phyloP scores from a whole-genome alignment of 1,284 basidiomycete genomes.

The Abortiporus biennis region DNA sequence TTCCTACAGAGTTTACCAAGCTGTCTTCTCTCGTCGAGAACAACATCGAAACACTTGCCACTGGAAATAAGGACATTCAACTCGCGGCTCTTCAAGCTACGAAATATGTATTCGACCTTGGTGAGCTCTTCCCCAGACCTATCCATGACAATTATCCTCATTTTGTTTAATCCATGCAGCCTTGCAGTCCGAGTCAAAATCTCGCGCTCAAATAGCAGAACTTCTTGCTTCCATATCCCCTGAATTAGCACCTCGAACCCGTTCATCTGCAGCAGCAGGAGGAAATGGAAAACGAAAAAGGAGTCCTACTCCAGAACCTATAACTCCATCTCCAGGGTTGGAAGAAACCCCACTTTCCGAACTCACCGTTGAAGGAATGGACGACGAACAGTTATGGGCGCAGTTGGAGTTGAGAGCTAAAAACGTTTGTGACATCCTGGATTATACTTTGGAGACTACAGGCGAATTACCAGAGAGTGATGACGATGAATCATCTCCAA shows the following conservation, averaged over 20 bases:
- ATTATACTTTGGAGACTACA: constrained; percentile 47
- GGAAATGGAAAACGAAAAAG: constrained; percentile 36
- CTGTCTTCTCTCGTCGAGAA: no score
- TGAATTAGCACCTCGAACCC: constrained; percentile 59
- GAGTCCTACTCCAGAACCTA: constrained; percentile 28
- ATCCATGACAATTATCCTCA: no score
- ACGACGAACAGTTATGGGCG: constrained; percentile 87
- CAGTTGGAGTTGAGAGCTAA: constrained; percentile 80
- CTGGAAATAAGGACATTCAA: constrained; percentile 52
- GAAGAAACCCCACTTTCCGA: constrained; percentile 70
- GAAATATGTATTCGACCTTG: constrained; percentile 78
- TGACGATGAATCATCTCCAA: not conserved
- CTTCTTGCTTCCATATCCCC: constrained; percentile 65
- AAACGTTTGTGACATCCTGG: constrained; percentile 59
- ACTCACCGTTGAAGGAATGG: constrained; percentile 81
- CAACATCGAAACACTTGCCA: constrained; percentile 47
- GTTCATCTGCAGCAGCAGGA: constrained; percentile 47
- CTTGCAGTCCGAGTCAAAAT: constrained; percentile 55
- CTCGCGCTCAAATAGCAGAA: constrained; percentile 59
- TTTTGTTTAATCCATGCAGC: constrained; percentile 32
- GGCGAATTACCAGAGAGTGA: constrained; percentile 18
- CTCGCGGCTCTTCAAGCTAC: constrained; percentile 59
- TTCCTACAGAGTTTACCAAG: no score
- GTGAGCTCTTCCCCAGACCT: constrained; percentile 50
- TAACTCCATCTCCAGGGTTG: constrained; percentile 33